These are phyloP conservation scores for Gaertneriomyces semiglobifer DNA, from an alignment of 192 early-diverging fungal species.

Conservation along the genomic window DNA sequence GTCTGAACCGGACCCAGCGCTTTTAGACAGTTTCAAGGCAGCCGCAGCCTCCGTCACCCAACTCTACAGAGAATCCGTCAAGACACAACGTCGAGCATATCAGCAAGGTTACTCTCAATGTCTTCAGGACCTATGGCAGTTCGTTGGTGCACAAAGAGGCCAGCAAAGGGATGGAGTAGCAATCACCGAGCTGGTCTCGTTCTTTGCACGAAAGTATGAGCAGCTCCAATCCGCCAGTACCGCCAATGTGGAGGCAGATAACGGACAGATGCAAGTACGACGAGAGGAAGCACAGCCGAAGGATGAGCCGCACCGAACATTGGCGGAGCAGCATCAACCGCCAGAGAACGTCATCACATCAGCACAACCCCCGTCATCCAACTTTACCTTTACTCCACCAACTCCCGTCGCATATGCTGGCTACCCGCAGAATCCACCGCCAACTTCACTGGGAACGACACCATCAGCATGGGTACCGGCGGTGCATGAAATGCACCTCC, in stretches of 20 bases:
- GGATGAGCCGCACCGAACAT: background rate
- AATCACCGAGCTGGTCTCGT: slow-evolving; percentile 11
- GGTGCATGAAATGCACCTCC: slow-evolving; percentile 3
- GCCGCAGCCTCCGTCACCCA: slow-evolving; percentile 40
- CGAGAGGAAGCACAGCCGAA: slow-evolving; percentile 4
- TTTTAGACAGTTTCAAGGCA: slow-evolving; percentile 30
- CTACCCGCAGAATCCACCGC: background rate
- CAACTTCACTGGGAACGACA: slow-evolving; percentile 11
- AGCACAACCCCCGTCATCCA: slow-evolving; percentile 5
- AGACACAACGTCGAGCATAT: slow-evolving; percentile 31
- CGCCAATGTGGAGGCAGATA: background rate
- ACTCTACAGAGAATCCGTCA: slow-evolving; percentile 42
- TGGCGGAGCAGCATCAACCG: slow-evolving; percentile 8
- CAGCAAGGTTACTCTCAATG: slow-evolving; percentile 41
- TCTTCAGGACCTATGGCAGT: slow-evolving; percentile 36
- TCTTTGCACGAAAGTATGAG: slow-evolving; percentile 23
- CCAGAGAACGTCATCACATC: background rate
- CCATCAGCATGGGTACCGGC: background rate
- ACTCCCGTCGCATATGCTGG: background rate
- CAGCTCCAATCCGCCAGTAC: background rate
- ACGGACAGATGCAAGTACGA: slow-evolving; percentile 5
- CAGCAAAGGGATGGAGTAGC: slow-evolving; percentile 8
- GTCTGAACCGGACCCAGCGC: slow-evolving; percentile 22
- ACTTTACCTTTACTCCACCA: slow-evolving; percentile 6
- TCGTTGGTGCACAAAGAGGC: slow-evolving; percentile 22